These are phyloP conservation scores for Ailanthus altissimus DNA, from an alignment of 345 rosid genomes.

Conservation along the genomic window DNA sequence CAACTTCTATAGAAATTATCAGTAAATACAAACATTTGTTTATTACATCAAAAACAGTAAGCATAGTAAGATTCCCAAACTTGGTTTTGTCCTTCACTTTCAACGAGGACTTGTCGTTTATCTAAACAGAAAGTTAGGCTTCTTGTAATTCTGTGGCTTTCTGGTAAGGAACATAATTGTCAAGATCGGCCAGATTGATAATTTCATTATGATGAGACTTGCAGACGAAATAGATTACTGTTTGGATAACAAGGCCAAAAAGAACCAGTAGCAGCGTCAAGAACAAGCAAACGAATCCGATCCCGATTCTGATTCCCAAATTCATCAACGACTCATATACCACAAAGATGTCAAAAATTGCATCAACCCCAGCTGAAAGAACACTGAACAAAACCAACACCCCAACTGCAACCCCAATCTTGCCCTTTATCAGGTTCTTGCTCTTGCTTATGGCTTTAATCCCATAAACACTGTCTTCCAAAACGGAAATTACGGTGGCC, in stretches of 20 bases:
- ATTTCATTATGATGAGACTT: slow-evolving; percentile 55
- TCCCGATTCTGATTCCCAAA: slow-evolving; percentile 2
- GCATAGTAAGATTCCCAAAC: too few relatives aligned
- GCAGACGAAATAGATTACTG: slow-evolving; percentile 59
- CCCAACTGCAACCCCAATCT: slow-evolving; percentile 26
- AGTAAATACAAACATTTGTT: too few relatives aligned
- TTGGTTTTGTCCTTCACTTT: too few relatives aligned
- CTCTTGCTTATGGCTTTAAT: slow-evolving; percentile 50
- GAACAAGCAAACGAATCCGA: slow-evolving; percentile 37
- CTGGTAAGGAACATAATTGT: neutral
- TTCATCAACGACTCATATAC: neutral
- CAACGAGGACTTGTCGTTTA: too few relatives aligned
- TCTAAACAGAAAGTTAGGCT: neutral
- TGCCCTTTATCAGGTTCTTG: slow-evolving; percentile 43
- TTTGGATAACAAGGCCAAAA: slow-evolving; percentile 42
- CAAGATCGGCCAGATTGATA: slow-evolving; percentile 22
- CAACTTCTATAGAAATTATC: too few relatives aligned
- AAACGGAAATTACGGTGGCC: slow-evolving; percentile 54
- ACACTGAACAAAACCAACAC: slow-evolving; percentile 25
- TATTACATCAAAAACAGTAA: too few relatives aligned
- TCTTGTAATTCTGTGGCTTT: neutral
- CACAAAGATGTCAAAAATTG: slow-evolving; percentile 20
- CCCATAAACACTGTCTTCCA: slow-evolving; percentile 48
- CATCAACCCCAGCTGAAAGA: slow-evolving; percentile 15
- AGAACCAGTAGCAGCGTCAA: slow-evolving; percentile 34